Evolutionary conservation across 2,329 filamentous ascomycete species (phyloP).

Genomic region (Ascochyta rabiei): DNA sequence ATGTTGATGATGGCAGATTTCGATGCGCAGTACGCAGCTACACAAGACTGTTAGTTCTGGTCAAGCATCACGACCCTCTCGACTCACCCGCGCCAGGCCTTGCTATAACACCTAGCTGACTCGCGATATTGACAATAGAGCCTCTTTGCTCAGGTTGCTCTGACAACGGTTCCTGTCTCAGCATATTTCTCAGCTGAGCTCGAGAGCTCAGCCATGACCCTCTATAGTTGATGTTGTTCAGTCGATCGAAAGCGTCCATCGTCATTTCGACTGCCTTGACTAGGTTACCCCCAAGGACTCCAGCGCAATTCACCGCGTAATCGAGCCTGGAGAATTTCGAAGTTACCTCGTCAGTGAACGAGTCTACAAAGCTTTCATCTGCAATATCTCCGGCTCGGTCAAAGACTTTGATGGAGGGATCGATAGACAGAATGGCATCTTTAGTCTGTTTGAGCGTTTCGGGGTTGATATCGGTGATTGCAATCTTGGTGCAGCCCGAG

Average conservation of each 20-base stretch:
- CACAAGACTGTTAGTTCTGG: constrained; percentile 10
- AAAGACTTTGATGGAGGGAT: constrained; percentile 39
- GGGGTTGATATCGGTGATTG: constrained; percentile 60
- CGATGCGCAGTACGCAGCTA: constrained; percentile 63
- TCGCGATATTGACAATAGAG: constrained; percentile 62
- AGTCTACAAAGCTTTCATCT: constrained; percentile 54
- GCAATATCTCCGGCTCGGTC: constrained; percentile 57
- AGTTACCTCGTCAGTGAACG: constrained; percentile 46
- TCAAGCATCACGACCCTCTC: background rate
- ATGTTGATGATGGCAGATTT: constrained; percentile 65
- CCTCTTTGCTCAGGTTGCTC: constrained; percentile 44
- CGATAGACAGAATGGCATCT: constrained; percentile 27
- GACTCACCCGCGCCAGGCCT: constrained; percentile 32
- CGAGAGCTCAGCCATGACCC: constrained; percentile 63
- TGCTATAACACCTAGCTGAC: constrained; percentile 55
- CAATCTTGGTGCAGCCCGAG: constrained; percentile 58
- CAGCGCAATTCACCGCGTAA: constrained; percentile 63
- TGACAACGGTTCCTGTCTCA: constrained; percentile 58
- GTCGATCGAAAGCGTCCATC: constrained; percentile 57
- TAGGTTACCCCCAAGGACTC: constrained; percentile 53
- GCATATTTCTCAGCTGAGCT: constrained; percentile 59
- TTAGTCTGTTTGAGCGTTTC: constrained; percentile 46
- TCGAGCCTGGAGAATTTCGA: constrained; percentile 57
- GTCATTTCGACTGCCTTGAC: constrained; percentile 56
- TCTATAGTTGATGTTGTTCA: constrained; percentile 63